phyloP scores from a whole-genome alignment of 805 yeast species.

The Lachancea fermentati region DNA sequence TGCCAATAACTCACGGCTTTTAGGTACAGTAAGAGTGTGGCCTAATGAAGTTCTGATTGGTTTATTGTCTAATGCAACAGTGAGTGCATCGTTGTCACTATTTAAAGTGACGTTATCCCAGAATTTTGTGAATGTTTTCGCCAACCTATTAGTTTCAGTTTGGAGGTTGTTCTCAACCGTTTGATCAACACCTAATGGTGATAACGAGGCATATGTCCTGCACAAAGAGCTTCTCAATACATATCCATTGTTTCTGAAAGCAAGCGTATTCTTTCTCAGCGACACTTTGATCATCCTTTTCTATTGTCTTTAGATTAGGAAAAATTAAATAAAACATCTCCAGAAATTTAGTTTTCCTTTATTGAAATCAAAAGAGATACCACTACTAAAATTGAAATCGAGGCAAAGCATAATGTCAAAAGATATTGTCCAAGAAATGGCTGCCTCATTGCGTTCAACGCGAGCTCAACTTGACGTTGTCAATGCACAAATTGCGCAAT shows the following conservation, averaged over 20 bases:
- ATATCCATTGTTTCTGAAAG: neutral
- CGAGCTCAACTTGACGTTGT: slow-evolving; percentile 28
- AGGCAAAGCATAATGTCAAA: slow-evolving; percentile 2
- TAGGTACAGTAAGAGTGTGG: slow-evolving; percentile 58
- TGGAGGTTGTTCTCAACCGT: slow-evolving; percentile 47
- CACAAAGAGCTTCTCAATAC: too few relatives aligned
- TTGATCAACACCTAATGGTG: slow-evolving; percentile 27
- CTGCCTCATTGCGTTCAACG: slow-evolving; percentile 23
- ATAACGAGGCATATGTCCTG: slow-evolving; percentile 10
- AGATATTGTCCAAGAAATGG: slow-evolving; percentile 20
- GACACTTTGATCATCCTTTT: neutral
- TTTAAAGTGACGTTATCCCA: slow-evolving; percentile 64
- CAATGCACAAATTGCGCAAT: slow-evolving; percentile 24
- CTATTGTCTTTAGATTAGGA: neutral
- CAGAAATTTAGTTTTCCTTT: too few relatives aligned
- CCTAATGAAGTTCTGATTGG: slow-evolving; percentile 85
- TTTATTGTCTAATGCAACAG: slow-evolving; percentile 65
- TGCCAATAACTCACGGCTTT: slow-evolving; percentile 56
- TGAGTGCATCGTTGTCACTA: slow-evolving; percentile 34
- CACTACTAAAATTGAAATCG: too few relatives aligned
- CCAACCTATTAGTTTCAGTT: slow-evolving; percentile 63
- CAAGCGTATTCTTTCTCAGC: neutral
- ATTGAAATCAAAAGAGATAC: too few relatives aligned
- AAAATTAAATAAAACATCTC: too few relatives aligned
- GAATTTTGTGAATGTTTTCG: slow-evolving; percentile 65